Percentiles rank a stretch among this genome's conserved stretches.
Evolutionary conservation across 805 yeast genomes (phyloP).

Genomic region (Yamadazyma endophytica): DNA sequence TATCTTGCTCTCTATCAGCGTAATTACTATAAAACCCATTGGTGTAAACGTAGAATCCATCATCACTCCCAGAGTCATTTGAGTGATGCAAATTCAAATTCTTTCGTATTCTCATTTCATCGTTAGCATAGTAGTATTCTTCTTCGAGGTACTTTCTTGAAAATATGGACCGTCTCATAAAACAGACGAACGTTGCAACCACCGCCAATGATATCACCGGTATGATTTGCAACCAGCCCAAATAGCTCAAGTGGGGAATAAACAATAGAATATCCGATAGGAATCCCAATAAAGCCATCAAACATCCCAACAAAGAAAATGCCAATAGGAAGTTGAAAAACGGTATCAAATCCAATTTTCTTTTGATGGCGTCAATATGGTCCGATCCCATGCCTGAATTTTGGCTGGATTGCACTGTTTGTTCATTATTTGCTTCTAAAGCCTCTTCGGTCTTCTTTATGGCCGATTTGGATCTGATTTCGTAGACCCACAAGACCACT

Average conservation of each 20-base stretch:
- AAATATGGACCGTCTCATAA: conserved; percentile 64
- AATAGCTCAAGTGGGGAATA: conserved; percentile 69
- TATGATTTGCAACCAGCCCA: conserved; percentile 79
- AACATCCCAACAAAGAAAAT: conserved; percentile 63
- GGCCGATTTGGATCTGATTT: conserved; percentile 1
- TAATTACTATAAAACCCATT: conserved; percentile 34
- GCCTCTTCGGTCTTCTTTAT: conserved; percentile 2
- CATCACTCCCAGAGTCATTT: conserved; percentile 34
- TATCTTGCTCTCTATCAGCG: conserved; percentile 13
- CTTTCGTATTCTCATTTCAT: conserved; percentile 29
- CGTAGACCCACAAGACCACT: conserved; percentile 1
- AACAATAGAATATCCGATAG: conserved; percentile 79
- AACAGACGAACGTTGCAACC: conserved; percentile 62
- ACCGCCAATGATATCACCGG: conserved; percentile 64
- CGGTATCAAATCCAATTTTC: conserved; percentile 16
- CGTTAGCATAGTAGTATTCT: conserved; percentile 22
- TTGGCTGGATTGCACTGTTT: too few species aligned
- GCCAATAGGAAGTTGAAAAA: conserved; percentile 51
- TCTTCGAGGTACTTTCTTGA: conserved; percentile 42
- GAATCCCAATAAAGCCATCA: conserved; percentile 68
- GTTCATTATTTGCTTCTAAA: too few species aligned
- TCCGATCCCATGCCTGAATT: too few species aligned
- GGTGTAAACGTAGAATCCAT: conserved; percentile 40
- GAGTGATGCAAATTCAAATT: conserved; percentile 8
- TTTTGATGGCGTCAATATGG: too few species aligned